Evolutionary conservation across 148 eudicot species (phyloP).

Genomic region (Chenopodium berlandieri): DNA sequence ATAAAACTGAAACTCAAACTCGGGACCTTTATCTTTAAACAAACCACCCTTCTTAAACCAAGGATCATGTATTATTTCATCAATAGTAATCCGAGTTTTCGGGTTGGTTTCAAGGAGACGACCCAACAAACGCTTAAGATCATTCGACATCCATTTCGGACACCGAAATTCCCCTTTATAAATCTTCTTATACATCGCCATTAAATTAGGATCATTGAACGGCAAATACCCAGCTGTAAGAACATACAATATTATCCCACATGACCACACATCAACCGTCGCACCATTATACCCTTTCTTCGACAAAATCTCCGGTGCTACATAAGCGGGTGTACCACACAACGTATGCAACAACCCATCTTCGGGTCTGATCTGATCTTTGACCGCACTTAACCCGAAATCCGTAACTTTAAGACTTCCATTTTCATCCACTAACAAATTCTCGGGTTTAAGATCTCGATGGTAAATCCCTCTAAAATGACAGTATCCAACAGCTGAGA

Average conservation of each 20-base stretch:
- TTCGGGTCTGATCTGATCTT: constrained; percentile 38
- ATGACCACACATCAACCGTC: constrained; percentile 72
- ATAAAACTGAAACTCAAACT: constrained; percentile 26
- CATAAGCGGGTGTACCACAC: constrained; percentile 94
- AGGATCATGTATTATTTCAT: constrained; percentile 53
- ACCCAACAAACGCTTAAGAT: constrained; percentile 44
- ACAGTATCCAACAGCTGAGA: constrained; percentile 68
- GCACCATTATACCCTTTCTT: constrained; percentile 79
- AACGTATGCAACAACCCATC: constrained; percentile 68
- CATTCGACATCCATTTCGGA: constrained; percentile 67
- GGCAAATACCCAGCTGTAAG: constrained; percentile 68
- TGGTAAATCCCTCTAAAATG: constrained; percentile 72
- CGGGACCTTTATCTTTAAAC: constrained; percentile 26
- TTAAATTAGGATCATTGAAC: constrained; percentile 69
- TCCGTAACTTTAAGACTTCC: constrained; percentile 66
- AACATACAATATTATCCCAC: constrained; percentile 69
- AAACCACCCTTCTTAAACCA: constrained; percentile 51
- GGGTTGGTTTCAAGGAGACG: constrained; percentile 66
- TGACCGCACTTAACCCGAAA: constrained; percentile 69
- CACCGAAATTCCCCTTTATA: constrained; percentile 69
- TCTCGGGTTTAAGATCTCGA: constrained; percentile 77
- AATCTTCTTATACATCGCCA: constrained; percentile 70
- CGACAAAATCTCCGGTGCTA: constrained; percentile 70
- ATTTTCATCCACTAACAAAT: constrained; percentile 59
- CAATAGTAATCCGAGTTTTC: constrained; percentile 48